These are phyloP conservation scores for Torulaspora pretoriensis DNA, from an alignment of 1,139 yeast genomes.

Conservation along the genomic window DNA sequence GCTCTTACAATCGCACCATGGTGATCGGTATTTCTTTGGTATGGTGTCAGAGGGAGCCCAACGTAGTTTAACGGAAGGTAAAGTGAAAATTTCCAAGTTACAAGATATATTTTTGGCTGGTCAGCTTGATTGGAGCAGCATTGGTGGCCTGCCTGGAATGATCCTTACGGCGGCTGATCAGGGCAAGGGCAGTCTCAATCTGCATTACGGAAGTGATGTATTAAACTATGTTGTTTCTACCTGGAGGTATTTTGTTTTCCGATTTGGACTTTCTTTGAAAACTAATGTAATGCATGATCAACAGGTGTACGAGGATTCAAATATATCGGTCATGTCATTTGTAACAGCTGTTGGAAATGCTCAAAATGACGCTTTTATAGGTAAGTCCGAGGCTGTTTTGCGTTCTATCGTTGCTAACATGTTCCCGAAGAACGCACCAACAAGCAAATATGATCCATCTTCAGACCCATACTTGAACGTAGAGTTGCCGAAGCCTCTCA, in stretches of 20 bases:
- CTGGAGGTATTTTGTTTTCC: slow-evolving; percentile 87
- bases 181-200: slow-evolving; percentile 49
- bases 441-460: slow-evolving; percentile 34
- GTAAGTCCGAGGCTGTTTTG: slow-evolving; percentile 21
- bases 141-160: slow-evolving; percentile 89
- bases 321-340: slow-evolving; percentile 52
- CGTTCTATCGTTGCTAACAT: slow-evolving; percentile 31
- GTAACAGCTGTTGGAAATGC: slow-evolving; percentile 23
- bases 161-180: slow-evolving; percentile 82
- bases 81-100: slow-evolving; percentile 51
- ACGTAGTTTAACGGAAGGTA: slow-evolving; percentile 56
- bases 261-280: slow-evolving; percentile 64
- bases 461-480: slow-evolving; percentile 37
- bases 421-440: slow-evolving; percentile 45
- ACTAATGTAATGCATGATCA: slow-evolving; percentile 41
- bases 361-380: slow-evolving; percentile 12
- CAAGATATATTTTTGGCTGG: slow-evolving; percentile 75
- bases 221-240: slow-evolving; percentile 60
- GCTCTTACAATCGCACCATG: slow-evolving; percentile 46
- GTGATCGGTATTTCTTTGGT: slow-evolving; percentile 67
- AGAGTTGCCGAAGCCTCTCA: slow-evolving; percentile 32
- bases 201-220: slow-evolving; percentile 45
- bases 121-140: slow-evolving; percentile 59
- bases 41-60: slow-evolving; percentile 84
- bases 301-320: slow-evolving; percentile 47